Base-by-base conservation (phyloP, 495 filamentous ascomycete genomes). In the Trichocladium uniseriatum region DNA sequence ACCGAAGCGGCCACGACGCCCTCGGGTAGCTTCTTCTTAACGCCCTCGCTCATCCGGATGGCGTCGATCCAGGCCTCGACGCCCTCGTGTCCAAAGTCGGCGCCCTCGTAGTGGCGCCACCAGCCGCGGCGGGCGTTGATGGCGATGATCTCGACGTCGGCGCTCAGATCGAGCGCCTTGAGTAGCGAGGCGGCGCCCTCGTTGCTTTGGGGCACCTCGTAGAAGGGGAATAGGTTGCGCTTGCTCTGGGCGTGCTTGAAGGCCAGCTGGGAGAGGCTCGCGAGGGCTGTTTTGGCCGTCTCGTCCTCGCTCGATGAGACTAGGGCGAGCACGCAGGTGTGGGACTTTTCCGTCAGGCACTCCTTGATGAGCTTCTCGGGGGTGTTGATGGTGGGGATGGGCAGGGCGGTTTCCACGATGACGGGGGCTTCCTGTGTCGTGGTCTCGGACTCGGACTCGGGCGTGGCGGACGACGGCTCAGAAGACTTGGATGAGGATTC, bases 41-140 rank as follows among this genome's bases (percentile, higher is more conserved):
- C 63, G 6, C 84, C 84, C 56, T 95, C 94, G 38, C 89, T 87
- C 61, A 98, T 71, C 20, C 85, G 79, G 54, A 96, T 87, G 3
- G 76, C 78, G 63, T 98, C 92, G 52, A 97, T 75, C 89, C 89
- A 97, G 45, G 72, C 69, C 65, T 94, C 88, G 31, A 97, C 67
- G 9, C 74, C 73, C 28, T 73, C 72, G 27, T 75, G 60, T 10
- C 71, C 73, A 51, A 80, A 86, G 19, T 81, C 77, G 14, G 60
- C 67, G 5, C 71, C 68, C 31, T 74, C 68, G 56, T 83, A 94
- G 32, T 75, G 79, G 52, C 84, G 80, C 76, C 81, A 94, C 94
- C 92, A 97, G 19, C 80, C 79, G 31, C 89, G 75, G 54, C 87
- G 82, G 8, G 79, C 86, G 65, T 95, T 96, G 32, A 94, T 58